Conservation (phyloP, 2,329 filamentous ascomycete species). For the Periconia sp. region DNA sequence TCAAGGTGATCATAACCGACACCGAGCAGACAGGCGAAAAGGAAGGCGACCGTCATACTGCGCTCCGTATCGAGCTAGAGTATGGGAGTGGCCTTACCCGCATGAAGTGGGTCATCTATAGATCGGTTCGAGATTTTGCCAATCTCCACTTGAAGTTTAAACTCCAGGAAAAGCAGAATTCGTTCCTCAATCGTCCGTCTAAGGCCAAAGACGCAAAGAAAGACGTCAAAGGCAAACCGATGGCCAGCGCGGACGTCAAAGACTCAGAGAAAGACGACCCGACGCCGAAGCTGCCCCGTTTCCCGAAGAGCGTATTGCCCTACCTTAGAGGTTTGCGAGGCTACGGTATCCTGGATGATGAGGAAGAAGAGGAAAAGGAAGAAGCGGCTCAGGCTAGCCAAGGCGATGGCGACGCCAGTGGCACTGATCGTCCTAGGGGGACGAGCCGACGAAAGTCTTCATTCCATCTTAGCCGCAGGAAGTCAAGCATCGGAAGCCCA, state of each 20-base stretch:
- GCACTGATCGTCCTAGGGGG: conserved; percentile 65
- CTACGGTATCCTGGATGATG: conserved; percentile 63
- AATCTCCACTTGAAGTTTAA: conserved; percentile 96
- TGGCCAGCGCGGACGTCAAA: conserved; percentile 27
- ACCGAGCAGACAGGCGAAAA: conserved; percentile 59
- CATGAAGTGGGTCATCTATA: conserved; percentile 94
- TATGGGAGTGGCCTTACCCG: conserved; percentile 94
- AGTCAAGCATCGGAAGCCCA: conserved; percentile 58
- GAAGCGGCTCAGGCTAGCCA: conserved; percentile 62
- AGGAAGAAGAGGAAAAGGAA: conserved; percentile 78
- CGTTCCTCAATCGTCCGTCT: conserved; percentile 69
- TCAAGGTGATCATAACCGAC: conserved; percentile 86
- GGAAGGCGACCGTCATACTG: conserved; percentile 70
- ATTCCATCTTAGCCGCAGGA: conserved; percentile 63
- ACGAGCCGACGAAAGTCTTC: conserved; percentile 62
- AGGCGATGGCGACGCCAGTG: conserved; percentile 70
- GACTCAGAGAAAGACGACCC: conserved; percentile 66
- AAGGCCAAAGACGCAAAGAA: conserved; percentile 20
- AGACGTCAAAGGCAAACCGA: conserved; percentile 22
- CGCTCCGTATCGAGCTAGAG: conserved; percentile 91
- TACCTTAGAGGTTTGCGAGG: conserved; percentile 83
- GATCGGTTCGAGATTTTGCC: conserved; percentile 86
- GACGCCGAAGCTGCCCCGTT: conserved; percentile 80
- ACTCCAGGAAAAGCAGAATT: conserved; percentile 81
- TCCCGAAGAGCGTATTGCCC: conserved; percentile 87